Evolutionary conservation across 2,329 filamentous ascomycete species (phyloP).

Genomic region (Leptoxyphium fumago): DNA sequence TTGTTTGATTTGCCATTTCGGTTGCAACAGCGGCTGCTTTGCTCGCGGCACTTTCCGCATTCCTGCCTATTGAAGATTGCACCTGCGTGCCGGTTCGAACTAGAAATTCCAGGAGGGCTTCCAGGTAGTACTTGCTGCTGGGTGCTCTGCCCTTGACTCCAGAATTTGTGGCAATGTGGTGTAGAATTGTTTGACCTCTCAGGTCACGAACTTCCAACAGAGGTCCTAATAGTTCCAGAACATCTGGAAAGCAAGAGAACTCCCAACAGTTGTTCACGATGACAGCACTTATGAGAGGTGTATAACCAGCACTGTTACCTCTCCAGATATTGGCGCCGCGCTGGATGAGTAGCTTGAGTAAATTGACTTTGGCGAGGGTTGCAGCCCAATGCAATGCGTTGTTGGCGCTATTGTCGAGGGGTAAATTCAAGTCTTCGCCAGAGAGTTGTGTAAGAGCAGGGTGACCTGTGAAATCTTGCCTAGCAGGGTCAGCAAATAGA

Average conservation of each 20-base stretch:
- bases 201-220: slow-evolving; percentile 85
- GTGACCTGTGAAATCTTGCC: slow-evolving; percentile 57
- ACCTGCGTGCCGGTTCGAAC: slow-evolving; percentile 51
- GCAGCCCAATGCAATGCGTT: slow-evolving; percentile 95
- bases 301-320: slow-evolving; percentile 80
- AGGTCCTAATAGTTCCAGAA: slow-evolving; percentile 74
- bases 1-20: slow-evolving; percentile 9
- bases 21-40: slow-evolving; percentile 18
- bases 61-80: slow-evolving; percentile 5
- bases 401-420: slow-evolving; percentile 76
- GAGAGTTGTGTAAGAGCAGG: slow-evolving; percentile 63
- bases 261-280: slow-evolving; percentile 91
- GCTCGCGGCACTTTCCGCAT: slow-evolving; percentile 40
- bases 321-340: slow-evolving; percentile 78
- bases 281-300: slow-evolving; percentile 82
- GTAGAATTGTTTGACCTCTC: slow-evolving; percentile 79
- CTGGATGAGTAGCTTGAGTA: slow-evolving; percentile 66
- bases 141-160: slow-evolving; percentile 86
- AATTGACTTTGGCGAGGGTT: slow-evolving; percentile 69
- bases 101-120: slow-evolving; percentile 86
- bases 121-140: slow-evolving; percentile 89
- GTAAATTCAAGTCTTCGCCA: slow-evolving; percentile 73
- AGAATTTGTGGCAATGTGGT: slow-evolving; percentile 92
- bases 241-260: slow-evolving; percentile 73
- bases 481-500: slow-evolving; percentile 46